These are phyloP conservation scores for Camelina sativa DNA, from an alignment of 345 rosid genomes.

Conservation along the genomic window DNA sequence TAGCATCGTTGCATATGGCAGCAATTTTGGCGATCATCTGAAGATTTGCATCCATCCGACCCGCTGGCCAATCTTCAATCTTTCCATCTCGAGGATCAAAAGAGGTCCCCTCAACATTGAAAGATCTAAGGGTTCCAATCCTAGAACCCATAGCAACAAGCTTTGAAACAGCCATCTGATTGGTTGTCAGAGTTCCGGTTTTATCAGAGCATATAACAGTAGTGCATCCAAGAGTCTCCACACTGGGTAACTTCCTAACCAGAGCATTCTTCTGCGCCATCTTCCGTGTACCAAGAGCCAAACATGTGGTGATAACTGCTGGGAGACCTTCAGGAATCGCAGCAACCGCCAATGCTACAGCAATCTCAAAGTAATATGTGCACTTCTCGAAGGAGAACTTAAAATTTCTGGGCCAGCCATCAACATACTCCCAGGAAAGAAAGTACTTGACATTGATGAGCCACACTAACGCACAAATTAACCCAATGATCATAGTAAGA, in stretches of 20 bases:
- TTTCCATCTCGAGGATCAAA: conserved; percentile 83
- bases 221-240: conserved; percentile 95
- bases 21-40: conserved; percentile 87
- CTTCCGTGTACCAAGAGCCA: conserved; percentile 94
- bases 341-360: conserved; percentile 95
- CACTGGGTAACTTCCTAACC: conserved; percentile 91
- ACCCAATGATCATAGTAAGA: conserved; percentile 80
- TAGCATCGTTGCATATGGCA: conserved; percentile 90
- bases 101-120: conserved; percentile 84
- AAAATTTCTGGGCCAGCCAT: conserved; percentile 88
- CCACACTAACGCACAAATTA: conserved; percentile 88
- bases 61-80: conserved; percentile 71
- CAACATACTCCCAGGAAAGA: conserved; percentile 87
- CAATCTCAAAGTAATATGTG: conserved; percentile 97
- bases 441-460: conserved; percentile 92
- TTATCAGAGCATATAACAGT: conserved; percentile 94
- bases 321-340: conserved; percentile 98
- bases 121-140: conserved; percentile 65
- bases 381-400: conserved; percentile 96
- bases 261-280: conserved; percentile 98
- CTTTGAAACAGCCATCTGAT: conserved; percentile 87
- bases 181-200: conserved; percentile 94
- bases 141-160: conserved; percentile 87
- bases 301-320: conserved; percentile 93
- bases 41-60: conserved; percentile 84